Conservation (phyloP, 139 green algal species). For the Mesotaenium endlicherianum region DNA sequence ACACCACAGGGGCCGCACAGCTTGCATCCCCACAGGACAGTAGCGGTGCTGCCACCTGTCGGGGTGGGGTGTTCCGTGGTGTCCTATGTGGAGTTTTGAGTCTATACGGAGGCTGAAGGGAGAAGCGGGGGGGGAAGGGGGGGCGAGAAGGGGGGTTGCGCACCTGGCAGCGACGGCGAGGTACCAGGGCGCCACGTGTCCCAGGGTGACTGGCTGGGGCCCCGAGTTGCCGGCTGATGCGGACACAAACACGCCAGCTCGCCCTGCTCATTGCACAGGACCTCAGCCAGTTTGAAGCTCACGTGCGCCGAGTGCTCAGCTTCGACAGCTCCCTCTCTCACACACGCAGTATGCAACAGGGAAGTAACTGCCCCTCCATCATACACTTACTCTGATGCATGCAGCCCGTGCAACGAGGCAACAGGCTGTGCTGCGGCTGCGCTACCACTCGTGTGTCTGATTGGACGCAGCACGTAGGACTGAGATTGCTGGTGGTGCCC, state of each 20-base stretch:
- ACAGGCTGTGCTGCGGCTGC: too few species aligned
- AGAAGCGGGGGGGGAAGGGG: background rate
- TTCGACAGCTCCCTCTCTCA: too few species aligned
- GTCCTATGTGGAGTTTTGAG: background rate
- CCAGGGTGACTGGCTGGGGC: background rate
- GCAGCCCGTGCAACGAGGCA: too few species aligned
- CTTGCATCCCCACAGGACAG: background rate
- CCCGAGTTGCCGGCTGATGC: constrained; percentile 1
- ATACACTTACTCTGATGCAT: too few species aligned
- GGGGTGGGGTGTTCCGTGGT: background rate
- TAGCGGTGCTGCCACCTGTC: background rate
- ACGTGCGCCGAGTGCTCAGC: too few species aligned
- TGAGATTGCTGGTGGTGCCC: too few species aligned
- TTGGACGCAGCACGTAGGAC: too few species aligned
- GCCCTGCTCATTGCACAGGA: background rate
- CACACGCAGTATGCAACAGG: too few species aligned
- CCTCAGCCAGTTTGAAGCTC: too few species aligned
- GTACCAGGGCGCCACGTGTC: constrained; percentile 14
- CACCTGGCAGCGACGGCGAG: background rate
- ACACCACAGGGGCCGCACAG: too few species aligned
- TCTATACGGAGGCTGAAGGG: background rate
- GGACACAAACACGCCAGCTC: constrained; percentile 3
- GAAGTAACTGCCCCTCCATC: too few species aligned
- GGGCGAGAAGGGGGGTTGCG: background rate
- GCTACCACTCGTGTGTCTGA: too few species aligned